These are phyloP conservation scores for Cantharellus cinnabarinus DNA, from an alignment of 768 basidiomycete genomes.

Conservation along the genomic window DNA sequence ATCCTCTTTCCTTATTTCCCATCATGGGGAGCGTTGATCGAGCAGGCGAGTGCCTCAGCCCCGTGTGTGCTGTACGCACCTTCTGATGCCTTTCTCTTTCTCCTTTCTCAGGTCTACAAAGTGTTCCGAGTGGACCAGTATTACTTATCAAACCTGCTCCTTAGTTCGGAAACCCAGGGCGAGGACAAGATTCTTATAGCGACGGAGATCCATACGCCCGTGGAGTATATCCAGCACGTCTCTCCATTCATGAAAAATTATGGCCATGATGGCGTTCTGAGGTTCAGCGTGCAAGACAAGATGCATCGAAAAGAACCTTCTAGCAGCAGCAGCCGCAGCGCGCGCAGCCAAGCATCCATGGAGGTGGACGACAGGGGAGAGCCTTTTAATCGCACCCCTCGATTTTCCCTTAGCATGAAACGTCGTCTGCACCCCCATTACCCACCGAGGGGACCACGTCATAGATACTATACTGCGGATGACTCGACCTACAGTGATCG, in stretches of 20 bases:
- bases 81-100: background rate
- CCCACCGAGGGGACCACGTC: too few species aligned
- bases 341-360: background rate
- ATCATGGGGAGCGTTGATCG: conserved; percentile 2
- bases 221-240: conserved; percentile 1
- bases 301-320: conserved; percentile 2
- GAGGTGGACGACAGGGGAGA: background rate
- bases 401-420: too few species aligned
- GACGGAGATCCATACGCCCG: background rate
- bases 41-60: conserved; percentile 3
- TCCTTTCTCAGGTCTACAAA: conserved; percentile 8
- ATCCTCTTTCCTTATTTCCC: conserved; percentile 3
- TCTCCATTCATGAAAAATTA: conserved; percentile 4
- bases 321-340: background rate
- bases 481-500: too few species aligned
- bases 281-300: conserved; percentile 5
- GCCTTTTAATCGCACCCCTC: too few species aligned
- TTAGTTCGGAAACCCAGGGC: background rate
- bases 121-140: conserved; percentile 4
- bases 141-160: conserved; percentile 5
- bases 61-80: background rate
- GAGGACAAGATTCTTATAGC: conserved; percentile 3
- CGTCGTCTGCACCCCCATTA: too few species aligned
- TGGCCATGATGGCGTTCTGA: conserved; percentile 3
- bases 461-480: too few species aligned